Evolutionary conservation across 371 early-diverging fungal genomes (phyloP), one percentile per base, ranked within the genome.

Genomic region (Paraphysoderma sedebokerense): DNA sequence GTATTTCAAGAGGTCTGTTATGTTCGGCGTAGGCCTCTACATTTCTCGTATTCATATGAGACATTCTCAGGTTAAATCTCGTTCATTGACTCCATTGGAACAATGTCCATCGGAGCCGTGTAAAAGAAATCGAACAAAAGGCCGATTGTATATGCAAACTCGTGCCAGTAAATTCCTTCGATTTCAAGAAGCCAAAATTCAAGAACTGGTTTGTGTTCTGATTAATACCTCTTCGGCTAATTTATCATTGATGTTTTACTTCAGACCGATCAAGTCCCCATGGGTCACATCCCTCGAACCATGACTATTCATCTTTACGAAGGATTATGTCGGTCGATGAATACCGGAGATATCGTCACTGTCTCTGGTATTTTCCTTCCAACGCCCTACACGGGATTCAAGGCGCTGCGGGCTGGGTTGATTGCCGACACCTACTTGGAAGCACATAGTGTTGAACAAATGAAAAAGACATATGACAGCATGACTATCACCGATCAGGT

Each of bases 271-370:
- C 97, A 98, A 76, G 93, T 97, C 8, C 97, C 97, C 49, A 91
- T 92, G 49, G 99, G 99, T 40, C 89, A 92, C 65, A 92, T 98
- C 59, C 99, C 99, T 36, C 79, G 99, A 39, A 76, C 85, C 13
- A 83, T 98, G 71, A 87, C 83, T 15, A 70, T 98, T 8, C 87
- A 97, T 56, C 61, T 91, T 49, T 85, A 81, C 59, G 90, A 87
- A 49, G 74, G 73, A 39, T 62, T 81, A 44, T 87, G 89, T 44
- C 81, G 96, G 36, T 60, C 62, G 46, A 70, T 85, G 54, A 82
- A 74, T 42, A 98, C 98, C 8, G 99, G 98, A 49, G 96, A 97
- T 64, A 75, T 80, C 1, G 88, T 91, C 36, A 62, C 74, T 30
- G 72, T 93, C 27, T 71, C 85, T 0, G 98, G 99, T 48, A 75